These are phyloP conservation scores for Avena atlantica DNA, from an alignment of 176 grass and related monocot species.

Conservation along the genomic window DNA sequence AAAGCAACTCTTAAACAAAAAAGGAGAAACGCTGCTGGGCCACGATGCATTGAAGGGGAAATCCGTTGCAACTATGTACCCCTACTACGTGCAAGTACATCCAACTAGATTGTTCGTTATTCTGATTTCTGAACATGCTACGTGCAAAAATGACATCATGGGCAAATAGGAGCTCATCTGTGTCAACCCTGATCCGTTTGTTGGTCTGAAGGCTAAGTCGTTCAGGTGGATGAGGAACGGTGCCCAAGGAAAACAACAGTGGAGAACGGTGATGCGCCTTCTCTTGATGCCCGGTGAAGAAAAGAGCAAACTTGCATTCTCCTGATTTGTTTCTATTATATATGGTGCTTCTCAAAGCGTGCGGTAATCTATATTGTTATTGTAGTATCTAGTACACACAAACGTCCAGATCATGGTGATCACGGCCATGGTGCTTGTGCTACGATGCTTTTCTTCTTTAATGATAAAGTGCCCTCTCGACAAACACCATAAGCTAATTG, in stretches of 20 bases:
- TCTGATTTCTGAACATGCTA: no score
- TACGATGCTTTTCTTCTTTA: slow-evolving; percentile 22
- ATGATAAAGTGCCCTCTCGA: background rate
- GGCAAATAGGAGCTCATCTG: background rate
- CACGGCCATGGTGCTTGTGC: slow-evolving; percentile 5
- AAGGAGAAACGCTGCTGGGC: no score
- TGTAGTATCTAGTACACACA: background rate
- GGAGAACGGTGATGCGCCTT: background rate
- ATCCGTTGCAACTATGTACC: no score
- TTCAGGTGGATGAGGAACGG: background rate
- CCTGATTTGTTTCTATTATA: background rate
- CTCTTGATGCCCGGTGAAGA: background rate
- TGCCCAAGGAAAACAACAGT: no score
- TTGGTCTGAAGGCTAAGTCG: background rate
- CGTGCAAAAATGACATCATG: background rate
- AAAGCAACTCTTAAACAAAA: no score
- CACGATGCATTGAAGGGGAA: no score
- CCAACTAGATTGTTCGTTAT: no score
- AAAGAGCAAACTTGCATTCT: slow-evolving; percentile 27
- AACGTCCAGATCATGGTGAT: background rate
- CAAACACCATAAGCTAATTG: background rate
- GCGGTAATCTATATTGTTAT: background rate
- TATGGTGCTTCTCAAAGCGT: background rate
- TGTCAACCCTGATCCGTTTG: background rate
- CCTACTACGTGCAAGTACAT: no score